phyloP scores from a whole-genome alignment of 1,284 basidiomycete genomes.

The Apiotrichum porosum region DNA sequence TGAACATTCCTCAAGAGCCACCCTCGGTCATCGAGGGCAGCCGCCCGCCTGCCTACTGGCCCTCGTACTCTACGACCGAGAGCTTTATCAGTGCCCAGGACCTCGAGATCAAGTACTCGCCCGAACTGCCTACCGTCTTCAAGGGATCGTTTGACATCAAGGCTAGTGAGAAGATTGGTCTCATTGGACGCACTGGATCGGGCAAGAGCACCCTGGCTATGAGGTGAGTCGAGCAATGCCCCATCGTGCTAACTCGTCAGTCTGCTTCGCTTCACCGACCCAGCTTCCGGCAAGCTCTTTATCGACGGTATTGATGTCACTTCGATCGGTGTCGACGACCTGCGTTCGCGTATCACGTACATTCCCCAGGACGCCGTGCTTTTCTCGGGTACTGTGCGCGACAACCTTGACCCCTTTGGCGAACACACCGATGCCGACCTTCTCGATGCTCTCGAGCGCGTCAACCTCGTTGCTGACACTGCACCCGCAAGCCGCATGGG shows the following conservation, averaged over 20 bases:
- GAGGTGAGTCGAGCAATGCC: no score
- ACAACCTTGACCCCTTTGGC: conserved; percentile 81
- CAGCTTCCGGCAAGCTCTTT: conserved; percentile 67
- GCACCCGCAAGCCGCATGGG: conserved; percentile 4
- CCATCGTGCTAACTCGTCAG: no score
- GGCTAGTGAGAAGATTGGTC: conserved; percentile 70
- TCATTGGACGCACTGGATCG: conserved; percentile 48
- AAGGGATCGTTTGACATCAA: conserved; percentile 68
- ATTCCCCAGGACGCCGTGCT: conserved; percentile 64
- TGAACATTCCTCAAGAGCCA: conserved; percentile 79
- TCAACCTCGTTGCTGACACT: conserved; percentile 27
- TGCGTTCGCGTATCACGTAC: conserved; percentile 52
- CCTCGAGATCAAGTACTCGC: conserved; percentile 73
- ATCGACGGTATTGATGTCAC: conserved; percentile 88
- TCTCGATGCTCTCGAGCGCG: conserved; percentile 51
- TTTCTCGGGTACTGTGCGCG: conserved; percentile 78
- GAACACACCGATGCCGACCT: conserved; percentile 77
- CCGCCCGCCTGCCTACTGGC: conserved; percentile 79
- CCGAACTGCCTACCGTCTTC: conserved; percentile 76
- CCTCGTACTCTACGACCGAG: conserved; percentile 51
- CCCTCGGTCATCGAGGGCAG: conserved; percentile 63
- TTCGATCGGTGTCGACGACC: conserved; percentile 75
- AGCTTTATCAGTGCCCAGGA: conserved; percentile 61
- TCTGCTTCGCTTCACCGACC: conserved; percentile 85
- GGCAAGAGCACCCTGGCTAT: conserved; percentile 65